A percentile compares a stretch with the other conserved stretches of the same genome.
These are phyloP conservation scores for Coccomyxa subellipsoidea DNA, from an alignment of 163 green algal genomes.

Conservation along the genomic window DNA sequence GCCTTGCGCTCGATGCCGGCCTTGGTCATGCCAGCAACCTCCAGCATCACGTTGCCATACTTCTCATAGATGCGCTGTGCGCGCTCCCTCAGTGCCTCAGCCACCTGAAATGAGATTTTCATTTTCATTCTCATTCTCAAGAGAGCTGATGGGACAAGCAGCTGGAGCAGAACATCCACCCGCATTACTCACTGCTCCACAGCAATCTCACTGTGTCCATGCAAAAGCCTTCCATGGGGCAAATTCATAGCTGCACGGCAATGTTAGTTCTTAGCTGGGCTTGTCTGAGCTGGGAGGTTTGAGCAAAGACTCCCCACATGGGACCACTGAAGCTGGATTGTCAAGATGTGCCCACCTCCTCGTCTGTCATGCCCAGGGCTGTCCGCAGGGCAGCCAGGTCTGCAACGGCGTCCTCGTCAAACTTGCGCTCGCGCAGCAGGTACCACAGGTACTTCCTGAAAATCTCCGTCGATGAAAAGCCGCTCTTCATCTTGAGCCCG, in stretches of 20 bases:
- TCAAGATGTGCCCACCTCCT: constrained; percentile 27
- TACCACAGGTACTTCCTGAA: constrained; percentile 95
- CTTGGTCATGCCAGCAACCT: constrained; percentile 52
- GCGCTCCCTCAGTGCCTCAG: constrained; percentile 65
- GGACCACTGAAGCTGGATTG: too few species aligned
- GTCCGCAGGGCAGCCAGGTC: constrained; percentile 81
- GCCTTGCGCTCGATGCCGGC: constrained; percentile 80
- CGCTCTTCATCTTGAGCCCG: constrained; percentile 41
- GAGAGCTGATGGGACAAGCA: too few species aligned
- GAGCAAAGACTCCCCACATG: background rate
- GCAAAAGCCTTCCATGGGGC: too few species aligned
- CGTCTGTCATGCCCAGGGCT: constrained; percentile 44
- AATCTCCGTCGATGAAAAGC: constrained; percentile 74
- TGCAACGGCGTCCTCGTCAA: constrained; percentile 75
- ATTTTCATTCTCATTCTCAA: too few species aligned
- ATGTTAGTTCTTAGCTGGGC: background rate
- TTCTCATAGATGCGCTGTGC: constrained; percentile 80
- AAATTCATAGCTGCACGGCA: background rate
- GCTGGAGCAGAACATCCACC: too few species aligned
- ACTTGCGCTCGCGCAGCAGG: constrained; percentile 80
- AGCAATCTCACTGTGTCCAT: too few species aligned
- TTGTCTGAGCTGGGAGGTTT: background rate
- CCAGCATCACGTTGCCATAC: constrained; percentile 84
- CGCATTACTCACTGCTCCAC: too few species aligned
- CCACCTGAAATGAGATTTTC: too few species aligned